Base-by-base conservation (phyloP, 441 rosid genomes). In the Adansonia rubrostipa region DNA sequence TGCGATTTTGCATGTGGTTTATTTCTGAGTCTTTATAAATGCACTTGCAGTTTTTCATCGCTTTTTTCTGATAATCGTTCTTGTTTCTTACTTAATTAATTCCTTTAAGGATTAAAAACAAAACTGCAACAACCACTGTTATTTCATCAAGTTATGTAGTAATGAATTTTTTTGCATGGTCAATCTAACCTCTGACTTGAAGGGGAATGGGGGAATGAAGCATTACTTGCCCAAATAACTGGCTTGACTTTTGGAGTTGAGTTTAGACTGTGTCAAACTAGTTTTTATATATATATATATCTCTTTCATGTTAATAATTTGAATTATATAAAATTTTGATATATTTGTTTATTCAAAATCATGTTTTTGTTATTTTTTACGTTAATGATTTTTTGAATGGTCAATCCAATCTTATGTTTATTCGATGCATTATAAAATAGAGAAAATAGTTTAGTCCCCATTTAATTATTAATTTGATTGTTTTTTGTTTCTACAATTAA, bases 1-100 rank as follows among this genome's bases (percentile, higher is more conserved):
- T 76, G 85, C 67, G 79, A 81, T 56, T 56, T 79, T 80, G 71
- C 40, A 45, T 80, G 45, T 61, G 36, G 75, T 58, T 74, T 72
- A 5, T 7, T 53, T 77, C 73, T 13, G 33, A 40, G 73, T 74
- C 9, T 53, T 5, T 53, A 2, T 4, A 13, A 9, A 68, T 54
- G 58, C 56, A 72, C 50, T 10, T n/a, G 74, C 74, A 3, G 44
- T 61, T 70, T 76, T 36, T 61, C 53, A 2, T 42, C 51, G 36
- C 9, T 14, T 42, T 10, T 10, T 45, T 71, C 4, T 69, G 56
- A 48, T 9, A n/a, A 15, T 71, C 9, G 19, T 53, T 6, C 61
- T 19, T 58, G 51, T 51, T 11, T 47, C 67, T 9, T 17, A 4
- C 67, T 9, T 17, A 4, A 33, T 54, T 71, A n/a, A 28, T 73